Evolutionary conservation across 108 stramenopile genomes (phyloP).

Genomic region (Skeletonema tropicum): DNA sequence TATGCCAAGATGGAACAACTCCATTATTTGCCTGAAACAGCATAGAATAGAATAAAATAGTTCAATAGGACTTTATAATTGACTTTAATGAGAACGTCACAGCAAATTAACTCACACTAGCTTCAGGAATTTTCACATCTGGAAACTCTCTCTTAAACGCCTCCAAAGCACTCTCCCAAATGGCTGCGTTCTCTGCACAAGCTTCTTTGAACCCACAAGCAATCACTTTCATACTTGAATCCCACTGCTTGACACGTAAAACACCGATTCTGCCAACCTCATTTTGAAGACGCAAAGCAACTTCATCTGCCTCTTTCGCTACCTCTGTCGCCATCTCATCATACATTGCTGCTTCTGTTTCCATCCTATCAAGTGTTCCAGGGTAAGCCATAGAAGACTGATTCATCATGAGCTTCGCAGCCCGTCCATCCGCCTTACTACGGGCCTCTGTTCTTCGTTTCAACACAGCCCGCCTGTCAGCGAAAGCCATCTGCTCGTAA

Average conservation of each 20-base stretch:
- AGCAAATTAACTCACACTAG: not conserved
- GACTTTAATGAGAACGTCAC: not conserved
- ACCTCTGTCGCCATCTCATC: slow-evolving; percentile 68
- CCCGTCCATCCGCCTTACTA: slow-evolving; percentile 61
- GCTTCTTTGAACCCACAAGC: slow-evolving; percentile 76
- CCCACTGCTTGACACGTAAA: slow-evolving; percentile 72
- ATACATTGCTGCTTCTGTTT: slow-evolving; percentile 61
- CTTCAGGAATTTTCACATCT: slow-evolving; percentile 18
- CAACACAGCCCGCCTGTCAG: slow-evolving; percentile 71
- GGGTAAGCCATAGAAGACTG: slow-evolving; percentile 58
- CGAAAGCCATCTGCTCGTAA: slow-evolving; percentile 82
- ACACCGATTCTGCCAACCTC: slow-evolving; percentile 77
- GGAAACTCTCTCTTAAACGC: slow-evolving; percentile 40
- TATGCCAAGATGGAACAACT: not conserved
- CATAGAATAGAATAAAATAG: not conserved
- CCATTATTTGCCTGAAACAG: not conserved
- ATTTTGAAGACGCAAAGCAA: slow-evolving; percentile 65
- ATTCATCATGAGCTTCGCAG: slow-evolving; percentile 67
- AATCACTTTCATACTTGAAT: slow-evolving; percentile 69
- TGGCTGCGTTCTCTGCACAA: slow-evolving; percentile 65
- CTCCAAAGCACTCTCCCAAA: slow-evolving; percentile 74
- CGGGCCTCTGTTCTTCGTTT: slow-evolving; percentile 64
- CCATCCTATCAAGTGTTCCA: slow-evolving; percentile 59
- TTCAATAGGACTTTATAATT: slow-evolving; percentile 1
- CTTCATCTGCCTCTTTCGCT: slow-evolving; percentile 72